phyloP scores from a whole-genome alignment of 2,329 filamentous ascomycete species.

The Colletotrichum spinosum region DNA sequence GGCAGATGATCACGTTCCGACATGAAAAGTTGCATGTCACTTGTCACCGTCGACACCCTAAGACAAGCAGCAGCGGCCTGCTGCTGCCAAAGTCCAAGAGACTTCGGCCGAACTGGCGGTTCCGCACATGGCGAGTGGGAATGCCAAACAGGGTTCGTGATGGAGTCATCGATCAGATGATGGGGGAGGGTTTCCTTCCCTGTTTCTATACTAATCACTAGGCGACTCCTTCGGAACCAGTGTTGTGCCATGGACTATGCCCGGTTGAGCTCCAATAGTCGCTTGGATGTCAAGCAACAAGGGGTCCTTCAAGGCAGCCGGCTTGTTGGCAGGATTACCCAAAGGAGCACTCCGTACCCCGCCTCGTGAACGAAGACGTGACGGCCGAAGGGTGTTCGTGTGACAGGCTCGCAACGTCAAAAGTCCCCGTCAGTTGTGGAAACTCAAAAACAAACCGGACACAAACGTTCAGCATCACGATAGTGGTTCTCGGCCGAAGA shows the following conservation, averaged over 20 bases:
- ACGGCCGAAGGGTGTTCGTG: conserved; percentile 6
- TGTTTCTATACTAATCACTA: background rate
- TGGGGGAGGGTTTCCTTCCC: conserved; percentile 7
- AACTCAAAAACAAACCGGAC: background rate
- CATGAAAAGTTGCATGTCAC: background rate
- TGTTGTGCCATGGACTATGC: conserved; percentile 2
- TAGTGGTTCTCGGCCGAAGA: conserved; percentile 13
- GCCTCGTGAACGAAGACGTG: conserved; percentile 2
- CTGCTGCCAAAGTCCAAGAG: background rate
- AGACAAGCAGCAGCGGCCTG: background rate
- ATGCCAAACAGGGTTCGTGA: conserved; percentile 32
- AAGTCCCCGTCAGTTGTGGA: background rate
- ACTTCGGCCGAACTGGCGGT: conserved; percentile 23
- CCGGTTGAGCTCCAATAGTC: conserved; percentile 16
- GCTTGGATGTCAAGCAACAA: conserved; percentile 17
- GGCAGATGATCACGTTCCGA: conserved; percentile 10
- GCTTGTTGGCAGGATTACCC: conserved; percentile 8
- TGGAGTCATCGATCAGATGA: conserved; percentile 35
- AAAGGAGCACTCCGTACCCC: conserved; percentile 12
- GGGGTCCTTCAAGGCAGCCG: conserved; percentile 22
- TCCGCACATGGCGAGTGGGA: background rate
- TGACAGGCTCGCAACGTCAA: conserved; percentile 24
- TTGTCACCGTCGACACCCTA: background rate
- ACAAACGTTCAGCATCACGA: background rate
- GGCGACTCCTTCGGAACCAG: conserved; percentile 23